A percentile compares a stretch with the other conserved stretches of the same genome.
Conservation (phyloP, 2,329 filamentous ascomycete genomes). For the Hypomyces rosellus region DNA sequence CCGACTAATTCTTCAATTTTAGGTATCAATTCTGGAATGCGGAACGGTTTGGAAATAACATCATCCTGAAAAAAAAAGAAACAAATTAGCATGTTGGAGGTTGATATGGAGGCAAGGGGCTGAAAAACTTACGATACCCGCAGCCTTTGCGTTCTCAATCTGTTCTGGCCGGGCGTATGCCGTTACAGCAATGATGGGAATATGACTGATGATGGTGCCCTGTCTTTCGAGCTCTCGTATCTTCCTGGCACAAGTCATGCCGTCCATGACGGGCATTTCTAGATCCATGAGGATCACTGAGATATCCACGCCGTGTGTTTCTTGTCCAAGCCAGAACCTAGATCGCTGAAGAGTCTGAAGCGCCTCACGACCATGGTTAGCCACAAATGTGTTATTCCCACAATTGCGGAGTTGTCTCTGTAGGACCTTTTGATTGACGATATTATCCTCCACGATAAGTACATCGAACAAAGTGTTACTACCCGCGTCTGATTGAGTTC, state of each 20-base stretch:
- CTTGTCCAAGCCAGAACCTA: conserved; percentile 48
- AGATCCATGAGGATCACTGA: conserved; percentile 73
- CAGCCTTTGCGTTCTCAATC: conserved; percentile 61
- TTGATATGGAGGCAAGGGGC: neutral
- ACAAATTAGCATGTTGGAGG: neutral
- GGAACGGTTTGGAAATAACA: conserved; percentile 74
- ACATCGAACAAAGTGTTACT: conserved; percentile 41
- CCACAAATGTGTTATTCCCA: conserved; percentile 55
- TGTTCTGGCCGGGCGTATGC: conserved; percentile 73
- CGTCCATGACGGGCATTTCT: conserved; percentile 81
- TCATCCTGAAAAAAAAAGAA: conserved; percentile 46
- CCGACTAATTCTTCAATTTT: conserved; percentile 55
- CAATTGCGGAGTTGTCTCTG: conserved; percentile 55
- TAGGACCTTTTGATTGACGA: conserved; percentile 60
- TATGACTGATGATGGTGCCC: conserved; percentile 55
- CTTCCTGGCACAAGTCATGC: conserved; percentile 62
- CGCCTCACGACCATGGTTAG: conserved; percentile 59
- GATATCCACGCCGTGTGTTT: conserved; percentile 45
- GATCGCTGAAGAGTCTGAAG: conserved; percentile 51
- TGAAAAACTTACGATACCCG: conserved; percentile 58
- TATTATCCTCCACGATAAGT: conserved; percentile 62
- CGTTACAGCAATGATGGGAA: conserved; percentile 79
- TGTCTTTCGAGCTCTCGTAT: conserved; percentile 63
- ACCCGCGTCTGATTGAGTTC: conserved; percentile 10
- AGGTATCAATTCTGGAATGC: conserved; percentile 62